phyloP scores from a whole-genome alignment of 1,139 yeast genomes.

The Yamadazyma dendronema region DNA sequence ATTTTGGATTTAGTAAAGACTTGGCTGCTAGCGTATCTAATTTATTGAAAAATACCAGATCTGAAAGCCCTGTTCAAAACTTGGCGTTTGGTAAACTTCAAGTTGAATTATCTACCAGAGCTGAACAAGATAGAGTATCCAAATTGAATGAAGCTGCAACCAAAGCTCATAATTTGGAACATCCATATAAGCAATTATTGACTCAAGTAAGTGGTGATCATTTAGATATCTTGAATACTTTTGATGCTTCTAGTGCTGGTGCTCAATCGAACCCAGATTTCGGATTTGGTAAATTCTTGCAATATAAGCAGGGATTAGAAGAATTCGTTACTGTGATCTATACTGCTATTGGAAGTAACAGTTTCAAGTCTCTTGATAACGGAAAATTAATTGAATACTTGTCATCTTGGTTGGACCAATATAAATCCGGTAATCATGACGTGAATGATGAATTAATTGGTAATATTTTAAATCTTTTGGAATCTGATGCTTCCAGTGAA shows the following conservation, averaged over 20 bases:
- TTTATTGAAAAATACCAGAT: conserved; percentile 51
- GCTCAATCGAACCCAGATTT: conserved; percentile 68
- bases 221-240: conserved; percentile 59
- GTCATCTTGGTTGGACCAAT: conserved; percentile 64
- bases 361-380: conserved; percentile 45
- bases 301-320: conserved; percentile 50
- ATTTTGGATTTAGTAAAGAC: conserved; percentile 50
- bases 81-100: conserved; percentile 53
- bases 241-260: conserved; percentile 37
- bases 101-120: conserved; percentile 30
- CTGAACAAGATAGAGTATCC: conserved; percentile 24
- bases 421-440: conserved; percentile 28
- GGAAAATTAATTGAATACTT: conserved; percentile 54
- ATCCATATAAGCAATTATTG: conserved; percentile 75
- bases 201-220: conserved; percentile 52
- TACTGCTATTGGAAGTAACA: conserved; percentile 46
- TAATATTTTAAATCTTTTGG: conserved; percentile 42
- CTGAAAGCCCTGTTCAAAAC: conserved; percentile 60
- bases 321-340: conserved; percentile 50
- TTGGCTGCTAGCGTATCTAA: conserved; percentile 41
- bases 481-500: conserved; percentile 34
- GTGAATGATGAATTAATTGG: conserved; percentile 25
- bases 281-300: conserved; percentile 79
- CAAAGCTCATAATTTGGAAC: conserved; percentile 58
- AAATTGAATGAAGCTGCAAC: conserved; percentile 34